Base-by-base conservation (phyloP, 805 yeast species). In the Yarrowia sp. region DNA sequence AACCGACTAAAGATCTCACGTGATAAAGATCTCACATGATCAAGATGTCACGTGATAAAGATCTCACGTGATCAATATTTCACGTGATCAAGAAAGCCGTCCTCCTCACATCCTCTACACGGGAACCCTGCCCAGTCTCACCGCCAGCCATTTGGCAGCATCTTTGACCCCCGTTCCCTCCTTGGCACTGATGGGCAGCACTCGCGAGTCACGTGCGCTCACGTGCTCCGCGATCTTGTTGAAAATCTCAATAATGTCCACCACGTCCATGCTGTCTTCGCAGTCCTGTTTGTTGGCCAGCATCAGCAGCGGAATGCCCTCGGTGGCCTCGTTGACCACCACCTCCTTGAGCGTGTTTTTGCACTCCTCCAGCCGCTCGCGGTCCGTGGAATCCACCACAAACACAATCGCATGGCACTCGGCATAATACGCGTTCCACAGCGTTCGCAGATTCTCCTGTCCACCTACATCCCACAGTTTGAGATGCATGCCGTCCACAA, bases 381-480 rank as follows among this genome's bases (percentile, higher is more conserved):
- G 84, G 76, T 93, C 98, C 0, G 96, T 88, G 9, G 97, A 90
- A 76, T 94, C 99, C 13, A 95, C 94, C 19, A 94, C 89, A 76
- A 94, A 94, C 52, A 95, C 87, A 43, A 94, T 91, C 0, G 95
- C 98, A 77, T 94, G 98, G 67, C 97, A 90, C 69, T 87, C 89
- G 19, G 83, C 81, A 78, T 88, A 95, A 80, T 94, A 95, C 70
- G 91, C 86, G 7, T 88, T 83, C 99, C 99, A 94, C 83, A 95
- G 82, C 36, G 86, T 80, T 58, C 98, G 82, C 56, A 94, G 80
- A n/a, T 89, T 82, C 74, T 87, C 88, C 77, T 94, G 99, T 13
- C 99, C 99, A 12, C 98, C 98, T 47, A 94, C 87, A 76, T 94
- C 99, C 98, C 98, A 94, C 73, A 95, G 86, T 74, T 92, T 93